Conservation (phyloP, 192 early-diverging fungal genomes). For the Backusella morwellensis region DNA sequence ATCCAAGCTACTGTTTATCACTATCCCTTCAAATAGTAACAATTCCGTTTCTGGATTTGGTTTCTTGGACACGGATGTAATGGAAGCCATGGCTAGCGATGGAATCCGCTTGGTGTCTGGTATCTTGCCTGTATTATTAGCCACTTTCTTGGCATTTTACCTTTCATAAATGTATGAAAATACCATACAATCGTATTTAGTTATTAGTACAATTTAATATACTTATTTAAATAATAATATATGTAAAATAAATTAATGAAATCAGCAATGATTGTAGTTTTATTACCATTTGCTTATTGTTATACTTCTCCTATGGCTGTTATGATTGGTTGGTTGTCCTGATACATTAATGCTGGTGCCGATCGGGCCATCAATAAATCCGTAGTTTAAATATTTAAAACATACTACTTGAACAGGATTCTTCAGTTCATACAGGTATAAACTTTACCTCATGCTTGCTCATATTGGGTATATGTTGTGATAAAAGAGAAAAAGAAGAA, state of each 20-base stretch:
- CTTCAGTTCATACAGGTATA: too few relatives aligned
- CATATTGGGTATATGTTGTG: too few relatives aligned
- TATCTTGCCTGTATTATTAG: not conserved
- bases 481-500: too few relatives aligned
- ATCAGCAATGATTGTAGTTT: not conserved
- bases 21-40: slow-evolving; percentile 6
- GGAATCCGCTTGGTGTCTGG: not conserved
- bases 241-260: not conserved
- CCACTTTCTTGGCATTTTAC: not conserved
- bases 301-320: too few relatives aligned
- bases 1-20: slow-evolving; percentile 11
- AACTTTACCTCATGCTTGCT: too few relatives aligned
- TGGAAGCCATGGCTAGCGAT: slow-evolving; percentile 11
- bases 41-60: slow-evolving; percentile 18
- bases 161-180: not conserved
- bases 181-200: not conserved
- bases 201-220: not conserved
- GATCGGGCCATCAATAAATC: not conserved
- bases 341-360: not conserved
- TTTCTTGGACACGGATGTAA: slow-evolving; percentile 31
- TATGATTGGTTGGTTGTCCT: not conserved
- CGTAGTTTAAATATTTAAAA: not conserved
- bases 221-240: not conserved
- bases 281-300: too few relatives aligned
- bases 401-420: too few relatives aligned